Base-by-base conservation (phyloP, 1,139 yeast genomes). In the Yamadazyma sp. region DNA sequence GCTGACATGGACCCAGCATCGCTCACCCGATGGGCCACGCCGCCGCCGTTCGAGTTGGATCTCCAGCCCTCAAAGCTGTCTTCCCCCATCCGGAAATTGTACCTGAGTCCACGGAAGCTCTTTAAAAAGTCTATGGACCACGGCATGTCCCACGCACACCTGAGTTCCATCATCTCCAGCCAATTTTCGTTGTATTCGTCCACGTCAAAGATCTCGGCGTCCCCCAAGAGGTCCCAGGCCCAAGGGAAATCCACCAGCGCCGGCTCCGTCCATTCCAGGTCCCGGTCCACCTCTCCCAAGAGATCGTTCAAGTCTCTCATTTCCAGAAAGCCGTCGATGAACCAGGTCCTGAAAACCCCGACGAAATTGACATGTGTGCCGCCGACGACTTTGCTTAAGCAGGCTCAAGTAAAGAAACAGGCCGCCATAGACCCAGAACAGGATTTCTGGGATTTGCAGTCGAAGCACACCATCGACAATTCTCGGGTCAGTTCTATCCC, bases 401-500 rank as follows among this genome's bases (percentile, higher is more conserved):
- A 44, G 51, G 51, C 52, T 43, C 33, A 45, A 42, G 51, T 42
- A 36, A 49, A 44, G 39, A 34, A 38, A 18, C 48, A 41, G 15
- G 17, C 15, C 14, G 10, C 32, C 3, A 18, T 38, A 10, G 34
- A 43, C 17, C 62, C 55, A n/a, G 55, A 62, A 8, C 48, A 54
- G 17, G 64, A 59, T 34, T 47, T 51, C 35, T 73, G 65, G 77
- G 75, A 63, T 50, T 46, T 58, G 26, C 68, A 54, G 37, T 67
- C 76, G 0, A 68, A 69, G 12, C 62, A 57, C 17, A 57, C 64
- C 42, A 65, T 74, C 8, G 63, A 58, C 34, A 58, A 59, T 36
- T 73, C 79, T 3, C 58, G 75, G 24, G 62, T 66, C 12, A 75
- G 77, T 45, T 70, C 79, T 1, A 65, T 76, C 31, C 86, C 85